These are phyloP conservation scores for Candida nanaspora DNA, from an alignment of 805 yeast species.

Conservation along the genomic window DNA sequence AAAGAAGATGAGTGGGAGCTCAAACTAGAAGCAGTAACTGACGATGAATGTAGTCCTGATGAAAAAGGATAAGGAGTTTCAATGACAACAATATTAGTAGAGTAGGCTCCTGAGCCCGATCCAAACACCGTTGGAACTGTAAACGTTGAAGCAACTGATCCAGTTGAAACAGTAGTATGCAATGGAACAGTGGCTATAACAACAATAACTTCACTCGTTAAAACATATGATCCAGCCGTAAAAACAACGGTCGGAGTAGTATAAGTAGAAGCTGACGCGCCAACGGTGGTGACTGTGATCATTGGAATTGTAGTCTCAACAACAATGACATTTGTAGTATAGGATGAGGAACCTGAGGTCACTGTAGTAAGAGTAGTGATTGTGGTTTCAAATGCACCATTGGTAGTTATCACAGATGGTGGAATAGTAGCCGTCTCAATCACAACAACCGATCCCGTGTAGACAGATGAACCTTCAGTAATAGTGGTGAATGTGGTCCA, in stretches of 20 bases:
- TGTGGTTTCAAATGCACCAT: not conserved
- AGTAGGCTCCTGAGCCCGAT: not conserved
- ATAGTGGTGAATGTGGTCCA: not conserved
- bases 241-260: not conserved
- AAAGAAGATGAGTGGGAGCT: no score
- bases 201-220: not conserved
- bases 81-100: not conserved
- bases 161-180: no score
- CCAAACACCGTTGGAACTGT: not conserved
- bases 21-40: no score
- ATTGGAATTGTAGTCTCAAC: not conserved
- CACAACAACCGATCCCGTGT: not conserved
- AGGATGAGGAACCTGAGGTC: no score
- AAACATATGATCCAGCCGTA: not conserved
- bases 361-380: not conserved
- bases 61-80: not conserved
- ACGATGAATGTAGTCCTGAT: no score
- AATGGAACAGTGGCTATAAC: not conserved
- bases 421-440: slow-evolving; percentile 1
- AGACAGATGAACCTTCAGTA: not conserved
- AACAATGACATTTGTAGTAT: not conserved
- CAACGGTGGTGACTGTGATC: not conserved
- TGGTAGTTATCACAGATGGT: not conserved
- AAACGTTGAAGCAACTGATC: not conserved
- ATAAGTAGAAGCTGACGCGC: not conserved